Evolutionary conservation across 2,329 filamentous ascomycete genomes (phyloP).

Genomic region (Huntiella moniliformis): DNA sequence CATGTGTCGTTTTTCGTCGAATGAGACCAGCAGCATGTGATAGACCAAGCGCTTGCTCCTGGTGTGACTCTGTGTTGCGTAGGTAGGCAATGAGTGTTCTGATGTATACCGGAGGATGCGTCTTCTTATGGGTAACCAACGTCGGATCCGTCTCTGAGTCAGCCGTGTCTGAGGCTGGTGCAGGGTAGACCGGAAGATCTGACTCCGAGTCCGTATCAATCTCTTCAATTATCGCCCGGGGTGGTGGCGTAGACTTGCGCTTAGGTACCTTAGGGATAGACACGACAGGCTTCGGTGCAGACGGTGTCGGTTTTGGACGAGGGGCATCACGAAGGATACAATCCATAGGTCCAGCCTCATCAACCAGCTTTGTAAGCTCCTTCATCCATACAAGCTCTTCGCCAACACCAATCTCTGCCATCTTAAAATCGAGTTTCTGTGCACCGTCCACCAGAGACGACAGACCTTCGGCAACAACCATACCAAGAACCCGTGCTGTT

Average conservation of each 20-base stretch:
- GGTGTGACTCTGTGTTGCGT: conserved; percentile 64
- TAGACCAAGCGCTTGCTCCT: conserved; percentile 65
- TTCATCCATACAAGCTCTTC: conserved; percentile 63
- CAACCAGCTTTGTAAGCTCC: conserved; percentile 40
- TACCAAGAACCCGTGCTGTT: conserved; percentile 64
- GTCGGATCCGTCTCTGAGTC: conserved; percentile 91
- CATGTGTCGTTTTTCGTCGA: conserved; percentile 71
- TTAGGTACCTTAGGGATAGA: too few species aligned
- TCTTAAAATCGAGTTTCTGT: conserved; percentile 62
- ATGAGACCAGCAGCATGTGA: conserved; percentile 62
- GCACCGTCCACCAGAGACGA: conserved; percentile 48
- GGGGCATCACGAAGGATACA: conserved; percentile 22
- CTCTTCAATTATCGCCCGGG: conserved; percentile 41
- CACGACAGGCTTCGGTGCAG: conserved; percentile 12
- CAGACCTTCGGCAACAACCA: conserved; percentile 63
- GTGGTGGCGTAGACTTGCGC: conserved; percentile 18
- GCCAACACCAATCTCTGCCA: conserved; percentile 51
- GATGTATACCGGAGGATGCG: conserved; percentile 74
- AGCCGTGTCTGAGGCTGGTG: conserved; percentile 72
- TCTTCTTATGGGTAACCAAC: conserved; percentile 64
- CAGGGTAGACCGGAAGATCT: conserved; percentile 59
- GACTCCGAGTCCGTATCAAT: conserved; percentile 42
- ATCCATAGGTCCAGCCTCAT: conserved; percentile 40
- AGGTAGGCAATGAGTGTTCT: conserved; percentile 66
- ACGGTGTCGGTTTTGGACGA: conserved; percentile 5